A percentile compares a stretch with the other conserved stretches of the same genome.
These are phyloP conservation scores for Aspergillus biplanus DNA, from an alignment of 495 filamentous ascomycete genomes.

Conservation along the genomic window DNA sequence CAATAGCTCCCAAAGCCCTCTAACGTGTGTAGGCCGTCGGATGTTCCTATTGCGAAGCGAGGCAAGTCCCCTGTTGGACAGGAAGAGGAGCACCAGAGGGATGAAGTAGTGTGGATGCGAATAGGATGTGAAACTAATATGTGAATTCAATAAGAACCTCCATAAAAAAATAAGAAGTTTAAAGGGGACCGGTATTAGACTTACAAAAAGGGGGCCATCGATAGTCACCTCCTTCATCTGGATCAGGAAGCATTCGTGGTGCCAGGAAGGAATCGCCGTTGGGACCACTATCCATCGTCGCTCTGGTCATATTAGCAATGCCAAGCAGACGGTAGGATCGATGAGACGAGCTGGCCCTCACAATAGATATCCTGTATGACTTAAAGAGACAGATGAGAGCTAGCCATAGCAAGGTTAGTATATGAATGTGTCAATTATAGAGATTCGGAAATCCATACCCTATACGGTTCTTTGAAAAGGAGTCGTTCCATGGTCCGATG, in stretches of 20 bases:
- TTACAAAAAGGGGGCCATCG: slow-evolving; percentile 37
- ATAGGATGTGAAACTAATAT: slow-evolving; percentile 36
- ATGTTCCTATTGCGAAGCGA: slow-evolving; percentile 47
- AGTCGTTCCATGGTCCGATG: slow-evolving; percentile 43
- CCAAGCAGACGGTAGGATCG: slow-evolving; percentile 7
- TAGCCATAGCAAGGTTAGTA: slow-evolving; percentile 23
- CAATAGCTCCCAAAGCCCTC: slow-evolving; percentile 36
- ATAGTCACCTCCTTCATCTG: slow-evolving; percentile 40
- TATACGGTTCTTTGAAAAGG: slow-evolving; percentile 40
- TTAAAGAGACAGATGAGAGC: slow-evolving; percentile 46
- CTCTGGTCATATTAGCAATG: slow-evolving; percentile 32
- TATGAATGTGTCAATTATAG: neutral
- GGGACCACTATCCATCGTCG: slow-evolving; percentile 46
- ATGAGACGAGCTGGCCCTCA: slow-evolving; percentile 26
- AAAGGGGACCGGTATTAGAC: slow-evolving; percentile 2
- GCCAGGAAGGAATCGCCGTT: slow-evolving; percentile 41
- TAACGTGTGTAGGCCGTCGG: slow-evolving; percentile 44
- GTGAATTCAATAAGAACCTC: neutral
- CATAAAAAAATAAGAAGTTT: neutral
- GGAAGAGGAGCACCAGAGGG: slow-evolving; percentile 44
- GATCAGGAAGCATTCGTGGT: slow-evolving; percentile 39
- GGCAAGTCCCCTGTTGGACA: slow-evolving; percentile 33
- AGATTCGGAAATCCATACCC: slow-evolving; percentile 25
- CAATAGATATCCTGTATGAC: slow-evolving; percentile 45
- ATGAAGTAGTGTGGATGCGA: slow-evolving; percentile 33